phyloP scores from a whole-genome alignment of 73 alveolate species.

The Durusdinium trenchii region DNA sequence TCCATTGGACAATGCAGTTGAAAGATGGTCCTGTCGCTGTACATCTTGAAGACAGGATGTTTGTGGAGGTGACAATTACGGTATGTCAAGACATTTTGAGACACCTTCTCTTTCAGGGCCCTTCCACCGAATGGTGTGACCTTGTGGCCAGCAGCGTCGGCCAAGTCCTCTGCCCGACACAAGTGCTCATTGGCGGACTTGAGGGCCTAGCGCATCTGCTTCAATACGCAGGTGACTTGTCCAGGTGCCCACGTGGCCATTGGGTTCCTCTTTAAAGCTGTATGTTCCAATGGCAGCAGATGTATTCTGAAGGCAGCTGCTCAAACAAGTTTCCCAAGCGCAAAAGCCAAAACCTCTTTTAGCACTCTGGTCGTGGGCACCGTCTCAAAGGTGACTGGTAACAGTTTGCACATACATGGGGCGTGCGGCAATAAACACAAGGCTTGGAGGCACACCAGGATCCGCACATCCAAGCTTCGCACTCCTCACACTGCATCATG shows the following conservation, averaged over 20 bases:
- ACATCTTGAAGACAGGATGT: not conserved
- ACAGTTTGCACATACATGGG: conserved; percentile 87
- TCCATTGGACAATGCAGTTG: not conserved
- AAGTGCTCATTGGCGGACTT: conserved; percentile 70
- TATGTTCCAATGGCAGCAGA: no score
- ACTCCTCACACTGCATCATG: conserved; percentile 76
- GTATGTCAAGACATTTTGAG: not conserved
- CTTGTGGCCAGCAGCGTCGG: conserved; percentile 69
- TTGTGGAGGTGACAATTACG: not conserved
- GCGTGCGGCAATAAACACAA: conserved; percentile 68
- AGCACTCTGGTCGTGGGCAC: conserved; percentile 93
- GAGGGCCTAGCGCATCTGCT: conserved; percentile 1
- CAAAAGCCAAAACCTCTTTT: not conserved
- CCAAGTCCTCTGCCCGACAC: conserved; percentile 84
- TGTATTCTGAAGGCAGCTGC: no score
- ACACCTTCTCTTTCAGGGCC: no score
- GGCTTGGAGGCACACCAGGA: conserved; percentile 78
- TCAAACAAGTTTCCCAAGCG: no score
- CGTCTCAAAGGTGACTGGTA: conserved; percentile 76
- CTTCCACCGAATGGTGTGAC: not conserved
- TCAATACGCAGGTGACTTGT: no score
- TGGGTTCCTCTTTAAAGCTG: no score
- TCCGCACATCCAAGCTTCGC: conserved; percentile 72
- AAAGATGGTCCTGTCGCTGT: not conserved
- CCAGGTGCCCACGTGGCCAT: no score